These are phyloP conservation scores for Dothideomycetes sp. DNA, from an alignment of 2,329 filamentous ascomycete species.

Conservation along the genomic window DNA sequence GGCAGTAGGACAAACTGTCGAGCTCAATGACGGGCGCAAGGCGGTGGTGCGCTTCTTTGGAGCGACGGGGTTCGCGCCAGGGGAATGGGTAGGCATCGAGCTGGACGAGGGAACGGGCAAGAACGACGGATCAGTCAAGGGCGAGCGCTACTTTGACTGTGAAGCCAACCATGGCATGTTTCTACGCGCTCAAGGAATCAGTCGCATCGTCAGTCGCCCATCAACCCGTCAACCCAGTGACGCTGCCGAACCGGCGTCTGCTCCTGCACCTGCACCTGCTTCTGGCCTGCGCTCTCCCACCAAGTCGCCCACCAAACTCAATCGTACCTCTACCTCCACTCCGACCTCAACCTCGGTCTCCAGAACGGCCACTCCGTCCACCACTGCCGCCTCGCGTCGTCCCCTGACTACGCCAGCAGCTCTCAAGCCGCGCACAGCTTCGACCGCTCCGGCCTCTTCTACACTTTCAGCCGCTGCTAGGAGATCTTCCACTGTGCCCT, in stretches of 20 bases:
- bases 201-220: slow-evolving; percentile 31
- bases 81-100: slow-evolving; percentile 85
- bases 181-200: slow-evolving; percentile 62
- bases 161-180: slow-evolving; percentile 69
- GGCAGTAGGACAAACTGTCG: slow-evolving; percentile 60
- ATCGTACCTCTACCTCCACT: slow-evolving; percentile 53
- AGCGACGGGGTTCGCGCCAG: slow-evolving; percentile 66
- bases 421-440: slow-evolving; percentile 46
- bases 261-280: background rate
- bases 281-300: slow-evolving; percentile 39
- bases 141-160: slow-evolving; percentile 82
- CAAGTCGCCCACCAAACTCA: slow-evolving; percentile 71
- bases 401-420: slow-evolving; percentile 32
- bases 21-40: slow-evolving; percentile 66
- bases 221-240: background rate
- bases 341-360: no score
- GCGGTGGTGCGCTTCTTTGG: slow-evolving; percentile 77
- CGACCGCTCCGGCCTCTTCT: slow-evolving; percentile 36
- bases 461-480: slow-evolving; percentile 28
- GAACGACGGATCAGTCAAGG: slow-evolving; percentile 87
- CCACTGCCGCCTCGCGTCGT: slow-evolving; percentile 17
- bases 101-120: slow-evolving; percentile 75
- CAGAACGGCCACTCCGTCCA: slow-evolving; percentile 31
- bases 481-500: slow-evolving; percentile 23
- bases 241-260: background rate